Conservation (phyloP, 495 filamentous ascomycete species). For the Zalerion maritima region DNA sequence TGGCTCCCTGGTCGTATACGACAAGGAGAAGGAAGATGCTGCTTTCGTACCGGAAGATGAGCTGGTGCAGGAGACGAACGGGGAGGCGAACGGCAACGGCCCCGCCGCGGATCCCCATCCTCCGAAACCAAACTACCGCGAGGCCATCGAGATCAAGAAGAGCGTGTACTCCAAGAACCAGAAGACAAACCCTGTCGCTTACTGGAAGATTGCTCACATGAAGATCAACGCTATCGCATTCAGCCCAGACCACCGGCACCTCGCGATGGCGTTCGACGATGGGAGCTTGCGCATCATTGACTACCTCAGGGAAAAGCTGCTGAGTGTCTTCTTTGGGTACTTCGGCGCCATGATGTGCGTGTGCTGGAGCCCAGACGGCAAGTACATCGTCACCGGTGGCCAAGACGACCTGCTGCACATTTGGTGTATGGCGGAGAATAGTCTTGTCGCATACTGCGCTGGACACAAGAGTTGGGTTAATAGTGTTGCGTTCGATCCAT, state of each 20-base stretch:
- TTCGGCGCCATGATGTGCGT: slow-evolving; percentile 87
- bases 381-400: slow-evolving; percentile 88
- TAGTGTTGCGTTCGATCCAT: slow-evolving; percentile 83
- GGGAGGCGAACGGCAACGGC: slow-evolving; percentile 25
- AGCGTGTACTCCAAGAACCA: slow-evolving; percentile 87
- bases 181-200: slow-evolving; percentile 78
- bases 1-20: slow-evolving; percentile 86
- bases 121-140: slow-evolving; percentile 17
- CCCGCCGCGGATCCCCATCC: slow-evolving; percentile 16
- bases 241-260: slow-evolving; percentile 67
- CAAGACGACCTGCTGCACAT: slow-evolving; percentile 93
- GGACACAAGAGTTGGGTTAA: slow-evolving; percentile 93
- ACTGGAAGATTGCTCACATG: slow-evolving; percentile 82
- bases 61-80: slow-evolving; percentile 18
- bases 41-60: slow-evolving; percentile 35
- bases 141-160: slow-evolving; percentile 52
- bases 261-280: slow-evolving; percentile 90
- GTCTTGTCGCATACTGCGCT: slow-evolving; percentile 81
- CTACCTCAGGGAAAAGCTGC: slow-evolving; percentile 73
- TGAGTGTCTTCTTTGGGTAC: slow-evolving; percentile 77
- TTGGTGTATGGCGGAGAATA: slow-evolving; percentile 73
- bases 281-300: slow-evolving; percentile 80
- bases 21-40: slow-evolving; percentile 96
- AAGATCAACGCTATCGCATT: slow-evolving; percentile 81
- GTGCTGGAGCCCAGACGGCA: slow-evolving; percentile 94